Evolutionary conservation across 2,329 filamentous ascomycete genomes (phyloP).

Genomic region (Xylaria digitata): DNA sequence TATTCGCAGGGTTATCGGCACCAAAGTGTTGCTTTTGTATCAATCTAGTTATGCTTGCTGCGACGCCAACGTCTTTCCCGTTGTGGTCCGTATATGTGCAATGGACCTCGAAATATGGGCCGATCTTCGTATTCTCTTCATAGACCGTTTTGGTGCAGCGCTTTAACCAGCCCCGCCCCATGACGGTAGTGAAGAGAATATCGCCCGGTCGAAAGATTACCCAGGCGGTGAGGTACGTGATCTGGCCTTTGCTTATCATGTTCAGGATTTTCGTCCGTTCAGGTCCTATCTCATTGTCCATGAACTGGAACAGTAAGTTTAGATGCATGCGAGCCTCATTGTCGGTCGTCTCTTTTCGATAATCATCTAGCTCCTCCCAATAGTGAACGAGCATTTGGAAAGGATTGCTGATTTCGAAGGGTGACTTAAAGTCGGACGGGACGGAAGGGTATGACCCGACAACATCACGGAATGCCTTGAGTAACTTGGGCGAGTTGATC

Average conservation of each 20-base stretch:
- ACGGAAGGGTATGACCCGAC: conserved; percentile 33
- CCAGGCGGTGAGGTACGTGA: conserved; percentile 38
- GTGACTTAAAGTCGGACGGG: conserved; percentile 37
- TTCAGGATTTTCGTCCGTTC: conserved; percentile 32
- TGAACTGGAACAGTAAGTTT: conserved; percentile 40
- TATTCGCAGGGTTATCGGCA: conserved; percentile 23
- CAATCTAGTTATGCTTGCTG: conserved; percentile 26
- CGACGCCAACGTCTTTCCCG: conserved; percentile 32
- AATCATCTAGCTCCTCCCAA: conserved; percentile 38
- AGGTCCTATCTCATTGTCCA: conserved; percentile 36
- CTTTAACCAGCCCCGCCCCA: conserved; percentile 36
- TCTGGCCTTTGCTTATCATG: conserved; percentile 32
- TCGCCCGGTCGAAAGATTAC: conserved; percentile 38
- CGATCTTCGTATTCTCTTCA: conserved; percentile 30
- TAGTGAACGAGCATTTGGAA: conserved; percentile 40
- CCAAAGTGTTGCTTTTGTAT: conserved; percentile 36
- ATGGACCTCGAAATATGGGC: conserved; percentile 35
- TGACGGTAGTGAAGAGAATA: conserved; percentile 32
- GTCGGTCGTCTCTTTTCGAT: conserved; percentile 22
- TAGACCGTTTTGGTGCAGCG: conserved; percentile 36
- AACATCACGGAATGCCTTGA: conserved; percentile 35
- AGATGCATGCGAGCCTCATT: conserved; percentile 37
- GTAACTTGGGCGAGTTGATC: conserved; percentile 39
- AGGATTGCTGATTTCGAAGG: conserved; percentile 35
- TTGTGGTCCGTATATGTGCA: conserved; percentile 40